phyloP scores from a whole-genome alignment of 2,329 filamentous ascomycete genomes.

The Cladosporium halotolerans region DNA sequence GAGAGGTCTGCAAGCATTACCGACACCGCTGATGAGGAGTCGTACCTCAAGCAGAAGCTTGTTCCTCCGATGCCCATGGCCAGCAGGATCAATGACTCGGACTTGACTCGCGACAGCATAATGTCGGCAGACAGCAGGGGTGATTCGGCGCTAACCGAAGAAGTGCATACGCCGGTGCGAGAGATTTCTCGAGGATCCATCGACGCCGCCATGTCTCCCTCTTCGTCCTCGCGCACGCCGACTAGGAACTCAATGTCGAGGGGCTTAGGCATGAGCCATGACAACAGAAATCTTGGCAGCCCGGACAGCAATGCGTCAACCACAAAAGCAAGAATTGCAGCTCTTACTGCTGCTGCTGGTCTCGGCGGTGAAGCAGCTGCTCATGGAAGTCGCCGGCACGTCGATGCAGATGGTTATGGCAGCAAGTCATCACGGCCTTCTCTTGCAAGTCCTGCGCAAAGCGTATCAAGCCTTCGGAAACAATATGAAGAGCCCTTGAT shows the following conservation, averaged over 20 bases:
- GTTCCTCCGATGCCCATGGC: conserved; percentile 81
- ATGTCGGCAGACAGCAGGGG: conserved; percentile 75
- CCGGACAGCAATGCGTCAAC: conserved; percentile 28
- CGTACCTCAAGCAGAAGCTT: conserved; percentile 39
- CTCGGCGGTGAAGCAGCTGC: conserved; percentile 37
- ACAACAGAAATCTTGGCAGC: conserved; percentile 46
- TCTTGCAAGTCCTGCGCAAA: conserved; percentile 76
- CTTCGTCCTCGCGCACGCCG: conserved; percentile 49
- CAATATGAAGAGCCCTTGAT: conserved; percentile 52
- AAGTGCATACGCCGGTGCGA: conserved; percentile 49
- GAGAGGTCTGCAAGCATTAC: conserved; percentile 47
- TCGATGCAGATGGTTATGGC: conserved; percentile 30
- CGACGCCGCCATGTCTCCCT: conserved; percentile 49
- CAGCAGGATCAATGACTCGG: conserved; percentile 79
- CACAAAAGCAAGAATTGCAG: conserved; percentile 32
- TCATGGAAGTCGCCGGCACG: conserved; percentile 54
- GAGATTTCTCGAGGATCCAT: conserved; percentile 57
- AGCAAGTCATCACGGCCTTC: conserved; percentile 43
- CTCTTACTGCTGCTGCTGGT: conserved; percentile 35
- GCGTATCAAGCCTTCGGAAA: conserved; percentile 62
- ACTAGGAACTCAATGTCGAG: conserved; percentile 55
- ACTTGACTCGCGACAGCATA: conserved; percentile 81
- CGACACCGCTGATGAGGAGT: conserved; percentile 46
- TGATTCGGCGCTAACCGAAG: conserved; percentile 54
- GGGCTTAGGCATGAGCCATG: conserved; percentile 61